Base-by-base conservation (phyloP, 208 protist species). In the Novymonas esmeraldas region DNA sequence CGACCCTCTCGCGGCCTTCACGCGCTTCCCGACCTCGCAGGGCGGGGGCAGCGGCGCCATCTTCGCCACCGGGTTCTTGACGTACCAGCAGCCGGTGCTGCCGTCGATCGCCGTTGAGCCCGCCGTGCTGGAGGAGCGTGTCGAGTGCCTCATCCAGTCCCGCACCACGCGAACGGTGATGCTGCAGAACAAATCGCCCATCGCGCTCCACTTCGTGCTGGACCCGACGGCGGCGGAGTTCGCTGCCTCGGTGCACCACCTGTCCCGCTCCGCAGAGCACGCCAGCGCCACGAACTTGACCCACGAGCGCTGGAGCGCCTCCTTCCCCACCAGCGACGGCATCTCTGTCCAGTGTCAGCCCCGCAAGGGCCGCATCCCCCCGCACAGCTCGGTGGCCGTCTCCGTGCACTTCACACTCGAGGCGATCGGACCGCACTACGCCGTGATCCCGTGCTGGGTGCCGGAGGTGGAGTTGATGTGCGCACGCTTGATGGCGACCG, bases 61-160 rank as follows among this genome's bases (percentile, higher is more conserved):
- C 49, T 96, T 93, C 71, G 79, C 76, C 13, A 79, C 78, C 22
- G 84, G 87, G 29, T 91, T 96, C 73, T 83, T 89, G 59, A 71
- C 90, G n/a, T 90, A 90, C 67, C 76, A 85, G n/a, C 75, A 92
- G 48, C 89, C 91, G 7, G 52, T 74, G 13, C 26, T 77, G 33
- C 88, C 87, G 13, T 78, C 73, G 11, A 54, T 90, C 13, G 74
- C 81, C 51, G 56, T 96, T 18, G 73, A 87, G 11, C 89, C 91
- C 9, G 71, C 79, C 34, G 71, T 71, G 18, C 52, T 96, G 20
- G 88, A 94, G 57, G 89, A 92, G 57, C 69, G 74, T 3, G 72
- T 94, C 64, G 89, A 96, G 56, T 96, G 87, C 42, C 77, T 96
- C 10, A 76, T 89, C 5, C 55, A 85, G 46, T 81, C 76, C 38